These are phyloP conservation scores for Pythium dissimile DNA, from an alignment of 352 stramenopile species.

Conservation along the genomic window DNA sequence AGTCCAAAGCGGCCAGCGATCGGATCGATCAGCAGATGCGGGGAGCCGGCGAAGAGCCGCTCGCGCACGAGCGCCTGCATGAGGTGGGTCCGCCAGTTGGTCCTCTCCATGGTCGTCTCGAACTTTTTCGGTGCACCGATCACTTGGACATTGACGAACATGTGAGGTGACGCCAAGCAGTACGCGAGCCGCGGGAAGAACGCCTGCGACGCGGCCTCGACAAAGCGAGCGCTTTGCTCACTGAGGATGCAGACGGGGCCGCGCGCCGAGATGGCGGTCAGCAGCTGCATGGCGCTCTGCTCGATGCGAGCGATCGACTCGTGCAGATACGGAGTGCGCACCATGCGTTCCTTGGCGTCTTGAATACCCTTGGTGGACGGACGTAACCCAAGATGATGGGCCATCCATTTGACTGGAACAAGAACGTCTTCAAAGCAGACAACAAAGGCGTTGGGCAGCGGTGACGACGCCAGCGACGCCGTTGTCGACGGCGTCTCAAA, in stretches of 20 bases:
- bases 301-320: slow-evolving; percentile 53
- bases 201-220: slow-evolving; percentile 53
- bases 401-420: slow-evolving; percentile 59
- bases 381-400: slow-evolving; percentile 44
- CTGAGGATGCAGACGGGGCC: slow-evolving; percentile 66
- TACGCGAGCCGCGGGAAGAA: slow-evolving; percentile 66
- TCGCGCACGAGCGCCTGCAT: slow-evolving; percentile 59
- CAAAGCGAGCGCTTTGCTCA: slow-evolving; percentile 55
- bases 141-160: slow-evolving; percentile 58
- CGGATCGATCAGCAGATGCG: slow-evolving; percentile 39
- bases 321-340: slow-evolving; percentile 44
- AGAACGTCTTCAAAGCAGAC: slow-evolving; percentile 72
- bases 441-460: slow-evolving; percentile 53
- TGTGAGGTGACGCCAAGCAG: slow-evolving; percentile 44
- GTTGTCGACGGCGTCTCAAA: neutral
- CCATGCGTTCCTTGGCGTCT: slow-evolving; percentile 41
- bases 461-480: neutral
- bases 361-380: slow-evolving; percentile 35
- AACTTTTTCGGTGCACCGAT: slow-evolving; percentile 53
- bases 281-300: slow-evolving; percentile 47
- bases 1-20: slow-evolving; percentile 47
- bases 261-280: slow-evolving; percentile 41
- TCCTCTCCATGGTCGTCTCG: slow-evolving; percentile 45
- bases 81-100: slow-evolving; percentile 45
- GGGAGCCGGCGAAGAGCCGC: slow-evolving; percentile 41